Percentiles rank a stretch among this genome's conserved stretches.
Conservation (phyloP, 108 stramenopile species). For the Cylindrotheca closterium region DNA sequence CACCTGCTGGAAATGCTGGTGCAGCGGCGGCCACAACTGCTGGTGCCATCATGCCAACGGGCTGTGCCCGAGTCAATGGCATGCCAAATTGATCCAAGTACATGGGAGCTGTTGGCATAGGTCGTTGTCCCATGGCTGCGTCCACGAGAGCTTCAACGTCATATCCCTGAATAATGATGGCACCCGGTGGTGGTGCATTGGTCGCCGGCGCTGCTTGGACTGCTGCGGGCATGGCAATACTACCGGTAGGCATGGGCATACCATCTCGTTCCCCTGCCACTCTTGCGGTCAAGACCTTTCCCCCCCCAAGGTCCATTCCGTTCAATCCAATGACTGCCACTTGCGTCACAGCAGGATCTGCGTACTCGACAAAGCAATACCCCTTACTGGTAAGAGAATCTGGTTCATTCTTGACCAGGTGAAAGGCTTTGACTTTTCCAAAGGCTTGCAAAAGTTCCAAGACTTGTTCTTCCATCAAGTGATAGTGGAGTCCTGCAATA, state of each 20-base stretch:
- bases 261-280: conserved; percentile 55
- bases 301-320: conserved; percentile 94
- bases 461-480: conserved; percentile 91
- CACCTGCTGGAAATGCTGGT: conserved; percentile 24
- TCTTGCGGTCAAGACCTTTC: conserved; percentile 89
- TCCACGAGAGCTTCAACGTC: conserved; percentile 77
- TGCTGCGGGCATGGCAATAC: conserved; percentile 11
- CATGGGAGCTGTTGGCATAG: conserved; percentile 52
- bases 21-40: conserved; percentile 10
- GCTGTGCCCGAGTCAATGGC: conserved; percentile 37
- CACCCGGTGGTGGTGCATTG: conserved; percentile 25
- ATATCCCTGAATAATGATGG: conserved; percentile 63
- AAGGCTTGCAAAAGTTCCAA: conserved; percentile 92
- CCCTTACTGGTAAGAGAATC: conserved; percentile 85
- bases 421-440: conserved; percentile 91
- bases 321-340: conserved; percentile 93
- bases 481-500: conserved; percentile 83
- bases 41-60: conserved; percentile 1
- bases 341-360: conserved; percentile 75
- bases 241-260: conserved; percentile 17
- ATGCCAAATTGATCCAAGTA: conserved; percentile 40
- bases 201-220: not conserved
- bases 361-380: conserved; percentile 96
- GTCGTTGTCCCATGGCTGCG: conserved; percentile 68
- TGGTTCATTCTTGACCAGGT: conserved; percentile 89